Conservation (phyloP, 2,329 filamentous ascomycete species). For the Parastagonospora nodorum region DNA sequence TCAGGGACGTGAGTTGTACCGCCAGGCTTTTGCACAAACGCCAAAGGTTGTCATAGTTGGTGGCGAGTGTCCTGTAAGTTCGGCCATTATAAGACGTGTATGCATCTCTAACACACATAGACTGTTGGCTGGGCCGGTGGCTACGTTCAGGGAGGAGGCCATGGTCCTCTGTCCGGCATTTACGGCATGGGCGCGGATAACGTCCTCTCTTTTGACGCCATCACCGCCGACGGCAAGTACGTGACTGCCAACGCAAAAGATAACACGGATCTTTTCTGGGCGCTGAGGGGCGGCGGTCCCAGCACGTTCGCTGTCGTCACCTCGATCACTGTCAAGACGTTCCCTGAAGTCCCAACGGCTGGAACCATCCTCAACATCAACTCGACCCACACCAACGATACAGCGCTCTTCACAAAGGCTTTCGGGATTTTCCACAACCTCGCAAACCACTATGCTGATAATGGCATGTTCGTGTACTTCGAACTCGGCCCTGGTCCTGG, state of each 20-base stretch:
- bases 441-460: constrained; percentile 37
- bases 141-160: constrained; percentile 51
- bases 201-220: constrained; percentile 44
- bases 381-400: constrained; percentile 41
- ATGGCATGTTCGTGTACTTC: constrained; percentile 46
- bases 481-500: constrained; percentile 31
- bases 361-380: constrained; percentile 44
- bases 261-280: constrained; percentile 47
- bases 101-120: constrained; percentile 13
- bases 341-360: constrained; percentile 39
- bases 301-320: constrained; percentile 38
- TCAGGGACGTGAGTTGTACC: constrained; percentile 41
- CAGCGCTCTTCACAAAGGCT: constrained; percentile 31
- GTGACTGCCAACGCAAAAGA: constrained; percentile 34
- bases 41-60: constrained; percentile 43
- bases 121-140: constrained; percentile 50
- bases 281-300: constrained; percentile 41
- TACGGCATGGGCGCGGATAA: constrained; percentile 49
- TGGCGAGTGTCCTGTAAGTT: constrained; percentile 42
- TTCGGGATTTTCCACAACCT: constrained; percentile 42
- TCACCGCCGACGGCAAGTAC: constrained; percentile 46
- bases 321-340: constrained; percentile 40
- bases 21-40: constrained; percentile 33
- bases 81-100: background rate
- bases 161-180: constrained; percentile 46